phyloP scores from a whole-genome alignment of 2,329 filamentous ascomycete genomes.

The Zelopaecilomyces penicillatus region DNA sequence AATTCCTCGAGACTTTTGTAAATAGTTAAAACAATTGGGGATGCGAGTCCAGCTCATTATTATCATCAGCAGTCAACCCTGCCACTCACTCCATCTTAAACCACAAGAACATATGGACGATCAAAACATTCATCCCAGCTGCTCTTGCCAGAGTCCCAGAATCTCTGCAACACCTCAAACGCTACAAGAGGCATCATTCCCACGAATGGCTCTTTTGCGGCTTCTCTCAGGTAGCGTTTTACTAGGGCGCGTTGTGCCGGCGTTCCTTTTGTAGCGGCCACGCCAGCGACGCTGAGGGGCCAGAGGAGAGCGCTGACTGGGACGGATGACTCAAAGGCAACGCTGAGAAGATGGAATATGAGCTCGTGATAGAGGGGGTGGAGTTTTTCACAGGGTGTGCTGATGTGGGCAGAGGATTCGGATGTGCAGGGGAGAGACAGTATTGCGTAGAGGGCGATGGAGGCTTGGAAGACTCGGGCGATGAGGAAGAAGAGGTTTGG shows the following conservation, averaged over 20 bases:
- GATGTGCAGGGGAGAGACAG: not conserved
- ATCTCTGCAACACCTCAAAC: conserved; percentile 3
- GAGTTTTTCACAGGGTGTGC: not conserved
- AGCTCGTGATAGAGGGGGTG: not conserved
- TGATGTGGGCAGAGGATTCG: no score
- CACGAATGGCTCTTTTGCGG: conserved; percentile 3
- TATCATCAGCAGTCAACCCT: no score
- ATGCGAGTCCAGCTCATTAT: no score
- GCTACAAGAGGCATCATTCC: not conserved
- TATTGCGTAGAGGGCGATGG: conserved; percentile 3
- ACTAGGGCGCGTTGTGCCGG: not conserved
- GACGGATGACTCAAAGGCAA: not conserved
- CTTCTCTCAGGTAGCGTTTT: conserved; percentile 1
- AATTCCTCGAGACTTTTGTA: no score
- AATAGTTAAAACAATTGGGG: no score
- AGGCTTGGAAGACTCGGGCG: conserved; percentile 5
- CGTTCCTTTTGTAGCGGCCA: not conserved
- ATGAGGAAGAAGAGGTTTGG: conserved; percentile 1
- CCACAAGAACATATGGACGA: not conserved
- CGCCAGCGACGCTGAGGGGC: conserved; percentile 7
- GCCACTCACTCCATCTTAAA: no score
- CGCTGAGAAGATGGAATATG: conserved; percentile 5
- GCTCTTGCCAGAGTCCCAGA: conserved; percentile 7
- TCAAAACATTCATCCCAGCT: conserved; percentile 9
- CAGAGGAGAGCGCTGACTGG: conserved; percentile 5